Base-by-base conservation (phyloP, 805 yeast genomes). In the Wickerhamiella slavikovae region DNA sequence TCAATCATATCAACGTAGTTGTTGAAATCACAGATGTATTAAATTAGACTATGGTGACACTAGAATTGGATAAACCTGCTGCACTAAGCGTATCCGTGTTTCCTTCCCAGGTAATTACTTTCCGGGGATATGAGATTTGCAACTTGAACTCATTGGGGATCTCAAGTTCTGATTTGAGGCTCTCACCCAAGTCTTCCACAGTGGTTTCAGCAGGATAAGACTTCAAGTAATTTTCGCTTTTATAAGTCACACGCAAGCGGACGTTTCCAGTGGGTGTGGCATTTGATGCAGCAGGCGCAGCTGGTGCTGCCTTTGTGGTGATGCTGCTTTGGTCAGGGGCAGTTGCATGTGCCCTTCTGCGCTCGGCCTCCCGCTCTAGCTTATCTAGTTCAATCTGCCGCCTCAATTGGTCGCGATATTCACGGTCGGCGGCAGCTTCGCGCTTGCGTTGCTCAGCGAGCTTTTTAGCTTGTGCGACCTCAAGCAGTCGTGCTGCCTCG, bases 361-460 rank as follows among this genome's bases (percentile, higher is more conserved):
- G 29, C 35, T 13, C 24, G 15, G 39, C 41, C 15, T 38, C 40
- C 10, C 55, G 38, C 15, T 47, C 49, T 13, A 42, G 35, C 30
- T 38, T 43, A 26, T 51, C 56, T n/a, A 50, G 53, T 30, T 48
- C 56, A 29, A 51, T 51, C 28, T 40, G 45, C 15, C 42, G 49
- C 33, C 39, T 36, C 30, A 51, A 41, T 23, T 47, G 34, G 31
- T 45, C 39, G 31, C 43, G 42, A 19, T 54, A 54, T 11, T 31
- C 32, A 7, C 35, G 38, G 22, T 50, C 55, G 19, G 42, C 54
- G 4, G 31, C 31, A 2, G 41, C 47, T 34, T 47, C 48, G 24
- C 42, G 38, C 15, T 40, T 38, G 15, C 51, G 42, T 18, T 39
- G 37, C 17, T 40, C 53, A 3, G 33, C 53, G 14, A 38, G 51